Conservation (phyloP, 331 rosid genomes). For the Prunus yedoensis region DNA sequence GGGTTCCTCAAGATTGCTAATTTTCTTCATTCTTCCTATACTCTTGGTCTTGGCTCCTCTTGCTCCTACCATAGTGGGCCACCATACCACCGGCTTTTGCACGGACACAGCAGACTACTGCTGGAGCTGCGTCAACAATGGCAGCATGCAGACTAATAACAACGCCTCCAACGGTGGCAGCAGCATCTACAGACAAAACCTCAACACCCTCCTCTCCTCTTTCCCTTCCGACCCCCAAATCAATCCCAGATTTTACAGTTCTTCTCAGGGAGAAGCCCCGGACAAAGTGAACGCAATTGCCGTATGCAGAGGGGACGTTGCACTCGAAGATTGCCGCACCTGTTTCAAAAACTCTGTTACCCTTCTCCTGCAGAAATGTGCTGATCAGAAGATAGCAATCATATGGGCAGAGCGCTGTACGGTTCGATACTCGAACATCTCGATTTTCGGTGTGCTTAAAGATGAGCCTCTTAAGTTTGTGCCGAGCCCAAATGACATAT, state of each 20-base stretch:
- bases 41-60: not conserved
- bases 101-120: not conserved
- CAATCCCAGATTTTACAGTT: not conserved
- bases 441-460: slow-evolving; percentile 7
- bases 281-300: not conserved
- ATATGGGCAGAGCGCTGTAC: slow-evolving; percentile 18
- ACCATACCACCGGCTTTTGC: not conserved
- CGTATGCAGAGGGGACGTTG: slow-evolving; percentile 18
- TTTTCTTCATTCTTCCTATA: not conserved
- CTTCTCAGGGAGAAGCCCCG: not conserved
- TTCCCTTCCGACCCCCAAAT: not conserved
- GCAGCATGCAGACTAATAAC: too few species aligned
- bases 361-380: not conserved
- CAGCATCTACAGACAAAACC: slow-evolving; percentile 11
- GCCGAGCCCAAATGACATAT: not conserved
- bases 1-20: not conserved
- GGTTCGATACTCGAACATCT: slow-evolving; percentile 6
- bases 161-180: not conserved
- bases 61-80: not conserved
- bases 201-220: slow-evolving; percentile 7
- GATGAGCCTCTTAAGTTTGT: not conserved
- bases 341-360: not conserved
- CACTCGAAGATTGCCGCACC: not conserved
- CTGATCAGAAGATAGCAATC: not conserved
- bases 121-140: slow-evolving; percentile 4